Conservation (phyloP, 2,329 filamentous ascomycete species). For the Fusarium sacchari region DNA sequence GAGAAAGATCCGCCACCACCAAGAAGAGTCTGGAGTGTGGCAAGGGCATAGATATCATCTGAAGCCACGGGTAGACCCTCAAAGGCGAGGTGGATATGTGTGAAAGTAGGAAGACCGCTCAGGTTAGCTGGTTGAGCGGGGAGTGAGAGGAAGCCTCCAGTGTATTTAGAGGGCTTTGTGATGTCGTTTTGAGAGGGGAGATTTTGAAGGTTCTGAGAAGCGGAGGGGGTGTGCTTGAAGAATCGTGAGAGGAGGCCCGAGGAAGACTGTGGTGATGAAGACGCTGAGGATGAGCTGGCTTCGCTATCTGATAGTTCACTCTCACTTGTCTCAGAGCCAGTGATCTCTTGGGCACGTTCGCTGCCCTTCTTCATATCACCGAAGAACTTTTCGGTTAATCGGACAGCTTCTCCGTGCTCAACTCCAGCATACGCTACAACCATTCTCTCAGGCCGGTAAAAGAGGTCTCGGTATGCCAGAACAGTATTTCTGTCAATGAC, state of each 20-base stretch:
- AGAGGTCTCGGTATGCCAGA: slow-evolving; percentile 80
- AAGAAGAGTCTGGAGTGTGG: slow-evolving; percentile 93
- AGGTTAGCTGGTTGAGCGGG: slow-evolving; percentile 84
- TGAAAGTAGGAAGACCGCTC: slow-evolving; percentile 76
- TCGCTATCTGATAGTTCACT: slow-evolving; percentile 50
- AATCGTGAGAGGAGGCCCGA: slow-evolving; percentile 82
- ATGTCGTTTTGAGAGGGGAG: slow-evolving; percentile 65
- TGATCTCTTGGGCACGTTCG: slow-evolving; percentile 61
- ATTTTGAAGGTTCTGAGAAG: slow-evolving; percentile 66
- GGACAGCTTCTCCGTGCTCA: slow-evolving; percentile 81
- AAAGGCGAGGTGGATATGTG: slow-evolving; percentile 94
- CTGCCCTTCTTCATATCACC: slow-evolving; percentile 77
- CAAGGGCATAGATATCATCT: slow-evolving; percentile 94
- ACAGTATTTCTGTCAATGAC: slow-evolving; percentile 80
- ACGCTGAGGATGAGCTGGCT: slow-evolving; percentile 47
- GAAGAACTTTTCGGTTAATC: slow-evolving; percentile 84
- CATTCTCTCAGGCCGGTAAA: slow-evolving; percentile 90
- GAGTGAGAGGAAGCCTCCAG: slow-evolving; percentile 89
- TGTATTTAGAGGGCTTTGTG: slow-evolving; percentile 79
- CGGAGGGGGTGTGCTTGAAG: slow-evolving; percentile 81
- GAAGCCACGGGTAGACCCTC: slow-evolving; percentile 92
- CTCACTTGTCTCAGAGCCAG: slow-evolving; percentile 68
- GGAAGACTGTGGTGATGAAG: slow-evolving; percentile 55
- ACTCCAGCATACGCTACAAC: slow-evolving; percentile 96
- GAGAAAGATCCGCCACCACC: slow-evolving; percentile 97